phyloP scores from a whole-genome alignment of 352 stramenopile genomes.

The Peronospora belbahrii region DNA sequence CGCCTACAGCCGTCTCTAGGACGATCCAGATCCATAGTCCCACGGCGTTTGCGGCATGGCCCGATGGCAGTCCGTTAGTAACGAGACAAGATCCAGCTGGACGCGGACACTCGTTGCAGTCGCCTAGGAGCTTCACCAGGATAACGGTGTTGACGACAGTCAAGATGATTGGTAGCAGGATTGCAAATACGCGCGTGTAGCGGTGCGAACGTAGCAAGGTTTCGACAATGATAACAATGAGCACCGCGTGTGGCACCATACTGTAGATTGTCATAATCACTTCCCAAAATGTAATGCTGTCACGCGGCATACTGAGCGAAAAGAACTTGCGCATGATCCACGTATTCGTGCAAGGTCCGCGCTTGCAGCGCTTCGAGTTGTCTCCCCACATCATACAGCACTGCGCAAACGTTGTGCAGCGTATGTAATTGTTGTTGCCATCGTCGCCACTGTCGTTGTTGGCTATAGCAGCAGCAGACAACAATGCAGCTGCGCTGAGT shows the following conservation, averaged over 20 bases:
- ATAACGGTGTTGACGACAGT: too few relatives aligned
- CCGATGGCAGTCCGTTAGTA: too few relatives aligned
- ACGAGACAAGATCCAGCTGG: too few relatives aligned
- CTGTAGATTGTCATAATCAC: slow-evolving; percentile 35
- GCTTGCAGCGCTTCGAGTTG: slow-evolving; percentile 35
- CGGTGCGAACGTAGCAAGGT: slow-evolving; percentile 23
- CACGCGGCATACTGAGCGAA: slow-evolving; percentile 38
- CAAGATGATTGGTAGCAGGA: too few relatives aligned
- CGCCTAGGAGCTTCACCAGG: too few relatives aligned
- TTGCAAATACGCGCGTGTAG: too few relatives aligned
- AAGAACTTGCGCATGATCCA: slow-evolving; percentile 45
- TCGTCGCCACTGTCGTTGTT: slow-evolving; percentile 17
- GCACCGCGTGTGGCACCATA: slow-evolving; percentile 39
- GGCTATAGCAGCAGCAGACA: background rate
- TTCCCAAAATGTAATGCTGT: slow-evolving; percentile 33
- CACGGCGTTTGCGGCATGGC: too few relatives aligned
- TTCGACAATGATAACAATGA: slow-evolving; percentile 33
- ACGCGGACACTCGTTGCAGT: too few relatives aligned
- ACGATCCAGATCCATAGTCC: too few relatives aligned
- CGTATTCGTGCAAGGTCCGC: slow-evolving; percentile 28
- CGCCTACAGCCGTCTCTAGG: too few relatives aligned
- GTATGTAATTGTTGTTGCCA: too few relatives aligned
- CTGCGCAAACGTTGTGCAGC: slow-evolving; percentile 28
- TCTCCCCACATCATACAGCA: slow-evolving; percentile 37
- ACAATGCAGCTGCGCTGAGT: background rate